Percentiles rank a stretch among this genome's conserved stretches.
These are phyloP conservation scores for Beauveria sp. DNA, from an alignment of 2,329 filamentous ascomycete genomes.

Conservation along the genomic window DNA sequence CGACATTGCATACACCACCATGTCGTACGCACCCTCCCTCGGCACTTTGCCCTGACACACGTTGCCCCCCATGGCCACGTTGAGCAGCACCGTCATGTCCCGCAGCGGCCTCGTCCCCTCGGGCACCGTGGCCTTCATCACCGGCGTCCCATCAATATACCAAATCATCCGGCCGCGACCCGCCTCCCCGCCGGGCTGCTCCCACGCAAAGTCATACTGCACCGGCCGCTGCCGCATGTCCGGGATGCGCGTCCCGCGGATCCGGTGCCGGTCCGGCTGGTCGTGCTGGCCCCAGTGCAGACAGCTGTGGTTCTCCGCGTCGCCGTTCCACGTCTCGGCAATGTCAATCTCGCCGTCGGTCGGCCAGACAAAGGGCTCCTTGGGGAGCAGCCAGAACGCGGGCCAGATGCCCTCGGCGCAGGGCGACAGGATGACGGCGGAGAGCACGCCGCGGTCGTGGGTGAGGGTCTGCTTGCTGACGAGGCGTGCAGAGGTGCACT, in stretches of 20 bases:
- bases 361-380: constrained; percentile 52
- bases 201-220: constrained; percentile 50
- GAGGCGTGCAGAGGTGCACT: constrained; percentile 48
- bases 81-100: constrained; percentile 49
- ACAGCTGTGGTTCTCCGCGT: constrained; percentile 46
- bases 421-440: constrained; percentile 43
- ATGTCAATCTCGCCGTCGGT: constrained; percentile 54
- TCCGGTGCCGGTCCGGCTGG: constrained; percentile 50
- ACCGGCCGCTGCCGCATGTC: constrained; percentile 40
- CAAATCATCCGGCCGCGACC: constrained; percentile 44
- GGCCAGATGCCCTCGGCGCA: constrained; percentile 53
- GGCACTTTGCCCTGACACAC: constrained; percentile 47
- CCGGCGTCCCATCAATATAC: constrained; percentile 49
- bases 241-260: constrained; percentile 41
- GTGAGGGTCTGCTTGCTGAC: constrained; percentile 44
- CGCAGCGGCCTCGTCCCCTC: constrained; percentile 44
- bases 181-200: constrained; percentile 34
- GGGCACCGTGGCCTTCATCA: constrained; percentile 50
- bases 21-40: constrained; percentile 46
- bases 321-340: constrained; percentile 54
- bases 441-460: constrained; percentile 43
- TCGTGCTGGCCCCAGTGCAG: constrained; percentile 52
- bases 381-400: constrained; percentile 53
- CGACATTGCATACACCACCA: constrained; percentile 45
- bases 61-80: constrained; percentile 56